These are phyloP conservation scores for Solanum commersonii DNA, from an alignment of 257 asterid genomes.

Conservation along the genomic window DNA sequence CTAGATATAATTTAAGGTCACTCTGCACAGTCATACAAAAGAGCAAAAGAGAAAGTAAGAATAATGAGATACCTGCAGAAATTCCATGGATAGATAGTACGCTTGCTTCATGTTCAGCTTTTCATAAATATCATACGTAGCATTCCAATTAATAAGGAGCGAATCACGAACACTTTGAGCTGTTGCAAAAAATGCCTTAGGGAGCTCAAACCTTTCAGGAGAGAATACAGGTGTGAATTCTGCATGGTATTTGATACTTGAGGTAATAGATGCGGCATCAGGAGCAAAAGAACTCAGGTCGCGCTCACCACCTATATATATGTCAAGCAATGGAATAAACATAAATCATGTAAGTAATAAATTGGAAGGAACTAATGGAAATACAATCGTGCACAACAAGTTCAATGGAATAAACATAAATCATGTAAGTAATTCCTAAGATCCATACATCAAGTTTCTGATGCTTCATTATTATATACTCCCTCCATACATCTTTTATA, in stretches of 20 bases:
- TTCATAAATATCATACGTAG: conserved; percentile 47
- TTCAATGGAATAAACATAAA: too few species aligned
- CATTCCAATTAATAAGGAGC: conserved; percentile 62
- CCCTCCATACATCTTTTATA: neutral
- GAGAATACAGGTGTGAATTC: conserved; percentile 70
- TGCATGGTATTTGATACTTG: conserved; percentile 64
- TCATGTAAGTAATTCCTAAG: neutral
- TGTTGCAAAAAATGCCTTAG: conserved; percentile 68
- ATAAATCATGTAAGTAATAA: neutral
- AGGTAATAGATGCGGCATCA: conserved; percentile 52
- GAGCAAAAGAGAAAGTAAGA: neutral
- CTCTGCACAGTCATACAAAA: neutral
- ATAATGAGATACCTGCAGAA: conserved; percentile 47
- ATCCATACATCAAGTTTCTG: neutral
- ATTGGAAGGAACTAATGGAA: neutral
- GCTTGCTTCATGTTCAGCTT: conserved; percentile 69
- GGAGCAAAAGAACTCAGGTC: conserved; percentile 20
- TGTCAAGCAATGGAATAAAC: conserved; percentile 4
- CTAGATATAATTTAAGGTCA: neutral
- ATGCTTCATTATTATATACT: neutral
- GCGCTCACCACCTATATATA: conserved; percentile 23
- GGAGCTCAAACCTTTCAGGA: conserved; percentile 49
- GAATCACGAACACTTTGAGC: conserved; percentile 82
- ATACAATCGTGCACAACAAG: neutral
- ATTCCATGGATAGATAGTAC: conserved; percentile 81